Conservation (phyloP, 139 green algal genomes). For the Chlamydomonas applanata region DNA sequence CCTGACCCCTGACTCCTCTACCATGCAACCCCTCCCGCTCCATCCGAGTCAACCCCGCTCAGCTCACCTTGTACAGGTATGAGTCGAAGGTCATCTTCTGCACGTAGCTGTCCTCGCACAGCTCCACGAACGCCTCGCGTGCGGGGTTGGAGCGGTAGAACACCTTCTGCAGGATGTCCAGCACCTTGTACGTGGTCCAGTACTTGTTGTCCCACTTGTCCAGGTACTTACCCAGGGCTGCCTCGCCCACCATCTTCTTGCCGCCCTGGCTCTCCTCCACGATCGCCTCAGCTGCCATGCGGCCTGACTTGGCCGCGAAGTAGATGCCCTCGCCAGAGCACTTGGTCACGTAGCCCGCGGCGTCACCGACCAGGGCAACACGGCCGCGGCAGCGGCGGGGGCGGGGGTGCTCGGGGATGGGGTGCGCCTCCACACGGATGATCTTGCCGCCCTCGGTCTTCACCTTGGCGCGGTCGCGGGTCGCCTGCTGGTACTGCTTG, state of each 20-base stretch:
- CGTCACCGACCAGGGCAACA: slow-evolving; percentile 92
- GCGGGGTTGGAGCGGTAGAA: slow-evolving; percentile 89
- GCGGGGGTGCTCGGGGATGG: slow-evolving; percentile 96
- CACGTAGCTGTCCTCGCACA: slow-evolving; percentile 96
- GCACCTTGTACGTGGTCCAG: slow-evolving; percentile 99
- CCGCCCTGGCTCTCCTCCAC: slow-evolving; percentile 75
- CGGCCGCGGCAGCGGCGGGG: slow-evolving; percentile 79
- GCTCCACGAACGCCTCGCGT: slow-evolving; percentile 98
- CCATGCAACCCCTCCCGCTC: too few species aligned
- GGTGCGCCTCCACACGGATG: slow-evolving; percentile 97
- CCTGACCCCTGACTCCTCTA: too few species aligned
- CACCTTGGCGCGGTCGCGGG: slow-evolving; percentile 65
- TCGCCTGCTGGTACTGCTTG: slow-evolving; percentile 99
- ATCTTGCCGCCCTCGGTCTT: slow-evolving; percentile 98
- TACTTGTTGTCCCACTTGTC: slow-evolving; percentile 98
- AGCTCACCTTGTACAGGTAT: slow-evolving; percentile 94
- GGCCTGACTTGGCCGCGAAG: slow-evolving; percentile 97
- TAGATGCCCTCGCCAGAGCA: slow-evolving; percentile 98
- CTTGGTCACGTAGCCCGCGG: slow-evolving; percentile 97
- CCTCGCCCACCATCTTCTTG: slow-evolving; percentile 86
- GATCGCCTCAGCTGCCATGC: slow-evolving; percentile 97
- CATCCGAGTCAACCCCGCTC: neutral
- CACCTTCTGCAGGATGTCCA: slow-evolving; percentile 99
- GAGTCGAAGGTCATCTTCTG: slow-evolving; percentile 99
- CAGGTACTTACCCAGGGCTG: slow-evolving; percentile 89